Base-by-base conservation (phyloP, 768 basidiomycete species). In the Serendipita sp. region DNA sequence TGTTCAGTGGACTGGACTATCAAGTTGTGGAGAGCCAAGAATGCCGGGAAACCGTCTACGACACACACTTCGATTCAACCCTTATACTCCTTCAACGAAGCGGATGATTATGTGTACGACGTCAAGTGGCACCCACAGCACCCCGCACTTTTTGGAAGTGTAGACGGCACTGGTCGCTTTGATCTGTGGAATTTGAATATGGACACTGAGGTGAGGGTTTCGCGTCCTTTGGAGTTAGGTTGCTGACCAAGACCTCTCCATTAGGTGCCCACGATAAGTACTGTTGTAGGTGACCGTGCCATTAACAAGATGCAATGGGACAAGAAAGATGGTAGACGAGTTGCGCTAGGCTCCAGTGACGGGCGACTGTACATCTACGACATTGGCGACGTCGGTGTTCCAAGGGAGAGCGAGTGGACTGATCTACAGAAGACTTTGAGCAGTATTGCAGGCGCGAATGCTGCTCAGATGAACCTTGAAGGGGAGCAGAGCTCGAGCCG, bases 261-360 rank as follows among this genome's bases (percentile, higher is more conserved):
- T 5, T 68, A 98, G 95, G 92, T 97, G 0, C 93, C 96, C 10
- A 81, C 85, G 10, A 86, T 93, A n/a, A 90, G 92, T 8, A 91
- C 91, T 3, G 80, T 77, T 16, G 85, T 93, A 45, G 87, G 86
- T 3, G 84, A 84, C 0, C 83, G 86, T 1, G 94, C 93, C 2
- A 82, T 99, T 68, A 99, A 99, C 78, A 98, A 97, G 75, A 72
- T 98, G 31, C 82, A 88, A 69, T 99, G 94, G 93, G 96, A 99
- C 70, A 79, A 82, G 63, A 90, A 94, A 70, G 91, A 97, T 63
- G 94, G 93, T 0, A 83, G 91, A 40, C 84, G 93, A 29, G 92
- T 83, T 1, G 95, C 88, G 0, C 73, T 98, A 33, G 96, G 95
- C 34, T 88, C 90, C 2, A 90, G 89, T 67, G 95, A 98, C 67